Percentiles rank a stretch among this genome's conserved stretches.
These are phyloP conservation scores for Wallemia ichthyophaga DNA, from an alignment of 1,284 basidiomycete genomes.

Conservation along the genomic window DNA sequence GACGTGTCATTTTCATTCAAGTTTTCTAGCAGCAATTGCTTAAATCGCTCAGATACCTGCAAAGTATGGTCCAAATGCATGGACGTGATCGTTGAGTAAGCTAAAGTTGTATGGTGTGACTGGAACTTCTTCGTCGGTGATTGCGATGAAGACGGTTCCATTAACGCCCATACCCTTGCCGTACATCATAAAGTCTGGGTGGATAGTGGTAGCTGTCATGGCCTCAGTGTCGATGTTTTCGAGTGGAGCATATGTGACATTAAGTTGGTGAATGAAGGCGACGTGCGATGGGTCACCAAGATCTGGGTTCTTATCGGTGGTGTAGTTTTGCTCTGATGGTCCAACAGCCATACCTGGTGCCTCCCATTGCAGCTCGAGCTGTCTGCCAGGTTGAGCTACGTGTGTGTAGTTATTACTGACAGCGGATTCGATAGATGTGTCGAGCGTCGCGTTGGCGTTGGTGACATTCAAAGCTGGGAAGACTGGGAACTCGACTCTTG, in stretches of 20 bases:
- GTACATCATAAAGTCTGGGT: slow-evolving; percentile 23
- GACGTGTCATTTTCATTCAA: no score
- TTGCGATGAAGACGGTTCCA: slow-evolving; percentile 27
- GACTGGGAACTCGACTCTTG: slow-evolving; percentile 24
- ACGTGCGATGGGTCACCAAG: slow-evolving; percentile 18
- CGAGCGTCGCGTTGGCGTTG: no score
- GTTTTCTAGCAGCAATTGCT: no score
- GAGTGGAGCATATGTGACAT: slow-evolving; percentile 29
- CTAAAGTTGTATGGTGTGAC: slow-evolving; percentile 32
- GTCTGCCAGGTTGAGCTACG: slow-evolving; percentile 21
- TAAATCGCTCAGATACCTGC: no score
- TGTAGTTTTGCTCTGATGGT: slow-evolving; percentile 23
- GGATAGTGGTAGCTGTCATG: slow-evolving; percentile 21
- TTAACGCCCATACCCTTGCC: slow-evolving; percentile 11
- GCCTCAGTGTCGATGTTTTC: slow-evolving; percentile 17
- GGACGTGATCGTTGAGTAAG: slow-evolving; percentile 24
- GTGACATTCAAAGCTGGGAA: slow-evolving; percentile 25
- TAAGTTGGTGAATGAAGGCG: slow-evolving; percentile 24
- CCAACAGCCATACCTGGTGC: slow-evolving; percentile 24
- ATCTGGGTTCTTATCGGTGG: slow-evolving; percentile 20
- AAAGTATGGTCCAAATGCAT: not conserved
- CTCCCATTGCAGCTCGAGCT: slow-evolving; percentile 27
- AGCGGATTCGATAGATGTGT: slow-evolving; percentile 15
- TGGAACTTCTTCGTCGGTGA: slow-evolving; percentile 23
- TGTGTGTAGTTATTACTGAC: slow-evolving; percentile 24